Evolutionary conservation across 2,329 filamentous ascomycete genomes (phyloP), one percentile per base, ranked within the genome.

Genomic region (Alternaria burnsii): DNA sequence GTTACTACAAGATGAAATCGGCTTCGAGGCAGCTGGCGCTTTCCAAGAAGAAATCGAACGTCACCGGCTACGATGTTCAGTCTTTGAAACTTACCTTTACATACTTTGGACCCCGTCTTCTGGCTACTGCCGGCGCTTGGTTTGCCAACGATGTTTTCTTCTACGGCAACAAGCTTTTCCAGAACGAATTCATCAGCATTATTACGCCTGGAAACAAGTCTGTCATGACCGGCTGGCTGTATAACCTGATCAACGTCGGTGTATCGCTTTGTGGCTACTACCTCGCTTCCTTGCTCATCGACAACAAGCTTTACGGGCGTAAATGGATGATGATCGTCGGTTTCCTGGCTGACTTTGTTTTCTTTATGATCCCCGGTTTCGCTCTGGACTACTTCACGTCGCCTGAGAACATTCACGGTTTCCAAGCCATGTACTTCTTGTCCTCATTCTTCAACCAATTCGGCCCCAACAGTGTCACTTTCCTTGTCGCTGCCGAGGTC

Each of bases 401-500:
- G 51, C 82, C 85, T 1, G 83, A 84, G 6, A 88, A 92, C 71
- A 90, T 97, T 78, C 89, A 92, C 74, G 84, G 86, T n/a, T 98
- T 98, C 89, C 94, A 97, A 83, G 89, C 94, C 76, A 97, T 98
- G 93, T 97, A 97, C 86, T 97, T 97, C 83, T 80, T 98, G 70
- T 97, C 93, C 8, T 97, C 92, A 24, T 98, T 98, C 85, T 98
- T 98, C 89, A 97, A 97, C 86, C 94, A 98, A 79, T 98, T 98
- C 75, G 94, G 94, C 12, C 94, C 94, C 80, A 98, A 98, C 86
- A 90, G 89, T 47, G 93, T 97, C 73, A 97, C 94, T 64, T 98
- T 98, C 91, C 87, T 98, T 69, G 92, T 97, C 36, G 94, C 94
- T 43, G 94, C 93, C 43, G 94, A 98, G 79, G 93, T 97, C n/a